phyloP scores from a whole-genome alignment of 1,284 basidiomycete species.

The Chalciporus sp. region DNA sequence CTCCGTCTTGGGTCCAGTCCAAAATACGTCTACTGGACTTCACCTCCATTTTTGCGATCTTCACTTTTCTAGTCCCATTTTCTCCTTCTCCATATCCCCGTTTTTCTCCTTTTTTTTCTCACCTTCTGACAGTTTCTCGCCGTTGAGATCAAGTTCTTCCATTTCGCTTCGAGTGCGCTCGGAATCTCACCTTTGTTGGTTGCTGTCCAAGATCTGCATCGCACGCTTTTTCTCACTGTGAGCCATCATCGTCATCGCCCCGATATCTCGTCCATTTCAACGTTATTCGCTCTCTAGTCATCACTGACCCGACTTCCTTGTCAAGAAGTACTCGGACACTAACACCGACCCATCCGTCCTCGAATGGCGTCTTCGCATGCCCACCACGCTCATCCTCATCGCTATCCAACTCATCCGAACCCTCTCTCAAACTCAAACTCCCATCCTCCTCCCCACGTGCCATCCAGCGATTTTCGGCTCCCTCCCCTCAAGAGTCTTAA shows the following conservation, averaged over 20 bases:
- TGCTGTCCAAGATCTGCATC: constrained; percentile 20
- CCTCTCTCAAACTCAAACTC: constrained; percentile 35
- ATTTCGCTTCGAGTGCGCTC: constrained; percentile 37
- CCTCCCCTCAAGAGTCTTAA: constrained; percentile 71
- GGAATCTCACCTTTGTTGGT: constrained; percentile 3
- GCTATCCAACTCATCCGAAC: constrained; percentile 39
- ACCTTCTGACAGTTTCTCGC: background rate
- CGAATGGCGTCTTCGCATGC: constrained; percentile 34
- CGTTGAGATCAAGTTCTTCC: constrained; percentile 12
- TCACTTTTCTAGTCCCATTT: constrained; percentile 17
- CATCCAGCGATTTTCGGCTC: constrained; percentile 51
- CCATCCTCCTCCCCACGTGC: constrained; percentile 38
- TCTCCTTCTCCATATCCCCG: constrained; percentile 15
- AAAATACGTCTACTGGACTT: too few relatives aligned
- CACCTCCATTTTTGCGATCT: background rate
- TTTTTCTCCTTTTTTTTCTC: background rate
- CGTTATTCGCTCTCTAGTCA: constrained; percentile 13
- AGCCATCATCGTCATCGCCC: constrained; percentile 20
- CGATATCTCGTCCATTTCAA: constrained; percentile 23
- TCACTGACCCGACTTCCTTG: constrained; percentile 8
- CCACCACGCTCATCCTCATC: constrained; percentile 32
- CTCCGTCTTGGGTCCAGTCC: too few relatives aligned
- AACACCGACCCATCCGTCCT: constrained; percentile 12
- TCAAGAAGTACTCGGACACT: constrained; percentile 15
- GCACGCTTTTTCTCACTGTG: constrained; percentile 1